Conservation (phyloP, 1,139 yeast genomes). For the Debaryomyces nepalensis region DNA sequence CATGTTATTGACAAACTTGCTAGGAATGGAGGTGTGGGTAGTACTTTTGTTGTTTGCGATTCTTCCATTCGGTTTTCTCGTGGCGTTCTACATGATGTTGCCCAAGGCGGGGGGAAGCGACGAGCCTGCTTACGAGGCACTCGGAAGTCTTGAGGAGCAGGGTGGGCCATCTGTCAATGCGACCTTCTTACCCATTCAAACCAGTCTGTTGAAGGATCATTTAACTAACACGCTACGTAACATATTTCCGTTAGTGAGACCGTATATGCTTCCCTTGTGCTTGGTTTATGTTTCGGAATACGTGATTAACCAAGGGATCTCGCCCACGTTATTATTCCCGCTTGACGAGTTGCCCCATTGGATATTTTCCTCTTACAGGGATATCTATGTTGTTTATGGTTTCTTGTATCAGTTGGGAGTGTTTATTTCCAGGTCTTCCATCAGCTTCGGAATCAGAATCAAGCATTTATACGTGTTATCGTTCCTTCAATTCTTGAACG, state of each 20-base stretch:
- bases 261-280: constrained; percentile 82
- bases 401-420: constrained; percentile 92
- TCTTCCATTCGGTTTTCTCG: constrained; percentile 42
- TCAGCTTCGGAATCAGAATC: constrained; percentile 63
- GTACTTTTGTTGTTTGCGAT: constrained; percentile 39
- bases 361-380: constrained; percentile 69
- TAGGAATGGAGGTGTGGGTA: constrained; percentile 36
- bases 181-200: constrained; percentile 1
- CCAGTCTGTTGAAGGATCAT: constrained; percentile 20
- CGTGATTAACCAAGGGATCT: constrained; percentile 85
- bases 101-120: constrained; percentile 25
- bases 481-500: constrained; percentile 67
- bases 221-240: constrained; percentile 38
- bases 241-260: constrained; percentile 57
- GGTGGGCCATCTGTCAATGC: neutral
- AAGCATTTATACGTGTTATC: constrained; percentile 64
- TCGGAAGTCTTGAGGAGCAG: constrained; percentile 8
- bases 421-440: constrained; percentile 84
- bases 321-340: constrained; percentile 85
- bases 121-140: constrained; percentile 9
- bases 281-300: constrained; percentile 88
- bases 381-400: constrained; percentile 92
- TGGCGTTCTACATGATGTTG: constrained; percentile 32
- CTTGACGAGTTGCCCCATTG: constrained; percentile 63
- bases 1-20: constrained; percentile 44